Evolutionary conservation across 1,284 basidiomycete genomes (phyloP).

Genomic region (Papiliotrema nemorosa): DNA sequence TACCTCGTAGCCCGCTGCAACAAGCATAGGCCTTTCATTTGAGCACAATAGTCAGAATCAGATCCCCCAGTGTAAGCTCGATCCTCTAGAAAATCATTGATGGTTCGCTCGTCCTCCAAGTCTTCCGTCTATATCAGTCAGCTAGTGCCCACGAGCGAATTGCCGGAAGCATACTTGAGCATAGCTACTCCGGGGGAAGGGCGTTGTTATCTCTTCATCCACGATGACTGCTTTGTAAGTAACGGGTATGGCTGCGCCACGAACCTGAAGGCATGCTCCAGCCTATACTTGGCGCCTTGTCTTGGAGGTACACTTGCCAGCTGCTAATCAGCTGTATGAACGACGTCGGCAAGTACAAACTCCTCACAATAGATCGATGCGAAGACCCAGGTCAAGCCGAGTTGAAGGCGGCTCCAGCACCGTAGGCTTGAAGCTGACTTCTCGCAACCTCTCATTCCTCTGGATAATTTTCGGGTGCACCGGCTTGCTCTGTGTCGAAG

Average conservation of each 20-base stretch:
- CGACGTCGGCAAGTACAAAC: neutral
- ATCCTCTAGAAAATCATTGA: constrained; percentile 20
- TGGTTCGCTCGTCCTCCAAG: constrained; percentile 22
- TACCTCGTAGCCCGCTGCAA: constrained; percentile 19
- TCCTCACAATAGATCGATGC: constrained; percentile 44
- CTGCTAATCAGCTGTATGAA: constrained; percentile 12
- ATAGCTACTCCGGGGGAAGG: constrained; percentile 40
- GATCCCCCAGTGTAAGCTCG: constrained; percentile 1
- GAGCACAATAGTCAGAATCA: constrained; percentile 17
- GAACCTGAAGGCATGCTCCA: constrained; percentile 19
- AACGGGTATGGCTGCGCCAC: constrained; percentile 2
- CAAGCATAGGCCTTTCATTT: constrained; percentile 28
- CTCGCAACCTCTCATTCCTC: constrained; percentile 19
- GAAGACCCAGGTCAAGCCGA: constrained; percentile 27
- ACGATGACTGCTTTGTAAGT: constrained; percentile 13
- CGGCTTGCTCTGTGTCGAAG: too few species aligned
- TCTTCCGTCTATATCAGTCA: constrained; percentile 12
- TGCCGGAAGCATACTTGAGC: constrained; percentile 15
- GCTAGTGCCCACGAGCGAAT: neutral
- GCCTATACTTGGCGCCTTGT: constrained; percentile 18
- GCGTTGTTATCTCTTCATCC: constrained; percentile 41
- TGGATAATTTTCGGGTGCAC: constrained; percentile 7
- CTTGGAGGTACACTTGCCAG: constrained; percentile 36
- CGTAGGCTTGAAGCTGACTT: constrained; percentile 22
- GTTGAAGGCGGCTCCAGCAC: constrained; percentile 20